A percentile compares a stretch with the other conserved stretches of the same genome.
Conservation (phyloP, 768 basidiomycete species). For the Lactarius psammicola region DNA sequence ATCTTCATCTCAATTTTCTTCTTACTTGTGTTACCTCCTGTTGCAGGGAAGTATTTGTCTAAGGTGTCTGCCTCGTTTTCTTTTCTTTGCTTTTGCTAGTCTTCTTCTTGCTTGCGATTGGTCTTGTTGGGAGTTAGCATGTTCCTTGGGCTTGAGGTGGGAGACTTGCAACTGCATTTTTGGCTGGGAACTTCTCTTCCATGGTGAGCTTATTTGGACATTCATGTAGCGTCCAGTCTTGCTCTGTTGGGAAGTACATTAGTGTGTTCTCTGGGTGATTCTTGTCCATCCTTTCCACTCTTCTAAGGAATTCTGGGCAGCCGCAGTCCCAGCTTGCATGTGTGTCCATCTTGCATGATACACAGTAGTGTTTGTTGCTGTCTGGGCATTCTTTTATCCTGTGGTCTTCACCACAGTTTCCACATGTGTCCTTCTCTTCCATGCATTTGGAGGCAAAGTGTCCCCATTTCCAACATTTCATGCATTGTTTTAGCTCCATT, state of each 20-base stretch:
- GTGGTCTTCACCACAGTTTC: conserved; percentile 27
- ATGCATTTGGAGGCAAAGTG: conserved; percentile 17
- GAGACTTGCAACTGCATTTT: background rate
- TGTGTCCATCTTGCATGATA: background rate
- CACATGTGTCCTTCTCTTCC: conserved; percentile 6
- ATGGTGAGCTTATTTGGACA: background rate
- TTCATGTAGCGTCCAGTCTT: conserved; percentile 25
- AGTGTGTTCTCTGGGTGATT: conserved; percentile 25
- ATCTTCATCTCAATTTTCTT: too few species aligned
- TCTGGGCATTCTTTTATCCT: conserved; percentile 20
- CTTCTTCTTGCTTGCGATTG: too few species aligned
- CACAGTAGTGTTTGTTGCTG: background rate
- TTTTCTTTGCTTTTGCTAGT: too few species aligned
- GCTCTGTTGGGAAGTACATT: conserved; percentile 28
- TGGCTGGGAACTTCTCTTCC: background rate
- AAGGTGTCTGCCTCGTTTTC: too few species aligned
- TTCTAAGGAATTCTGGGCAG: conserved; percentile 3
- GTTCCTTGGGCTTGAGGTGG: background rate
- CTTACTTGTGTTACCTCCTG: too few species aligned
- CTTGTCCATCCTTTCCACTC: conserved; percentile 1
- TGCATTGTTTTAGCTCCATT: too few species aligned
- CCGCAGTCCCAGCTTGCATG: conserved; percentile 19
- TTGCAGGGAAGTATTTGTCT: too few species aligned
- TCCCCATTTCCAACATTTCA: background rate
- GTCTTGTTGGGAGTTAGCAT: too few species aligned